Evolutionary conservation across 441 rosid genomes (phyloP), one percentile per base, ranked within the genome.

Genomic region (Pelargonium cotyledonis): DNA sequence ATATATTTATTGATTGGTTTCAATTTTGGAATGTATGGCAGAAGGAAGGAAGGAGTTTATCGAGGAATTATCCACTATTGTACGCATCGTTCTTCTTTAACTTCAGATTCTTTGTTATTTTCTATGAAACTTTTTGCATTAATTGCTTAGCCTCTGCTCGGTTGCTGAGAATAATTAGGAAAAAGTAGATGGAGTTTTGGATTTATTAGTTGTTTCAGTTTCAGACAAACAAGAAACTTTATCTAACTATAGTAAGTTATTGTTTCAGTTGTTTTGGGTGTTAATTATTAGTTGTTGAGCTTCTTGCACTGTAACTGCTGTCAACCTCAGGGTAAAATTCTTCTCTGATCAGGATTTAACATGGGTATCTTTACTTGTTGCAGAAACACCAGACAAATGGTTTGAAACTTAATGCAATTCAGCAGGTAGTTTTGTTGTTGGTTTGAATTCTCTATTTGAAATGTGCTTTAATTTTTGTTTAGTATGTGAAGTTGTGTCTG

Each of bases 11-110:
- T 81, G 70, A 61, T 75, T 71, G 41, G 40, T 69, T 41, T 51
- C 71, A 7, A 23, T 71, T 65, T 75, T 16, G 70, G 63, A 51
- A 19, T 80, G 5, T 78, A 69, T 72, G 57, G 47, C 67, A 55
- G 81, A 84, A 92, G 95, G 88, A 41, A 72, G 75, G 74, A 82
- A 81, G 63, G 93, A 86, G 66, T 85, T 90, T 44, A 63, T 76
- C 35, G 93, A 89, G 70, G 98, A 89, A 65, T 73, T 82, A 21
- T 73, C 90, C 35, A 78, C 72, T 67, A 70, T 78, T 63, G 98
- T 92, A 90, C 73, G 93, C 57, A 57, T 80, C 69, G 16, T 1
- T 41, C 62, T 62, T 44, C 47, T 67, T 63, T 4, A 70, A 71
- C 68, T 70, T 68, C 70, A 7, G 18, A n/a, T 38, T 65, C 8